Evolutionary conservation across 2,329 filamentous ascomycete genomes (phyloP).

Genomic region (Pseudogymnoascus sp.): DNA sequence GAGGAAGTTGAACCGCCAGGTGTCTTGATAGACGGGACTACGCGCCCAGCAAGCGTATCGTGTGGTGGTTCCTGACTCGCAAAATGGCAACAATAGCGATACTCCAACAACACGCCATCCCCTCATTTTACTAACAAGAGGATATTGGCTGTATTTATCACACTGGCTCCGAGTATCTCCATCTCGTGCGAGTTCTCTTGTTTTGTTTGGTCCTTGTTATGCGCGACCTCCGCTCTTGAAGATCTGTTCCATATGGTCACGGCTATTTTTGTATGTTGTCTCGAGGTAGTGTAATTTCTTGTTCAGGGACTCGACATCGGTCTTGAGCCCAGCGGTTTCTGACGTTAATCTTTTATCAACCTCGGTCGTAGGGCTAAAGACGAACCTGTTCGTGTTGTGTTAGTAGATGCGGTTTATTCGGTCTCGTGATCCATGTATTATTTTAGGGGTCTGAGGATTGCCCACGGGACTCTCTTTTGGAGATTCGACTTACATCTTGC

Average conservation of each 20-base stretch:
- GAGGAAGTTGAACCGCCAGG: neutral
- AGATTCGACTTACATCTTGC: slow-evolving; percentile 71
- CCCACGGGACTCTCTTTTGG: neutral
- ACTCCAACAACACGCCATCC: slow-evolving; percentile 1
- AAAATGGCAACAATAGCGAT: neutral
- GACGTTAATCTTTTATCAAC: slow-evolving; percentile 68
- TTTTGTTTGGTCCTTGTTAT: slow-evolving; percentile 16
- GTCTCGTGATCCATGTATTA: neutral
- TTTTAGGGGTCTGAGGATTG: neutral
- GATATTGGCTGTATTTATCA: neutral
- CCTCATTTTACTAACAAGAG: slow-evolving; percentile 5
- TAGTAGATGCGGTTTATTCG: neutral
- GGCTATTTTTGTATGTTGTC: slow-evolving; percentile 90
- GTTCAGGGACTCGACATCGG: slow-evolving; percentile 70
- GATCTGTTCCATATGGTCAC: slow-evolving; percentile 84
- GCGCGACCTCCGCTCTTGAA: slow-evolving; percentile 45
- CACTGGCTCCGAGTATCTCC: neutral
- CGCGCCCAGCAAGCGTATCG: neutral
- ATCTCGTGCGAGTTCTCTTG: neutral
- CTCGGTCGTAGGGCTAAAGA: slow-evolving; percentile 63
- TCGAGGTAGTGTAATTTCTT: slow-evolving; percentile 91
- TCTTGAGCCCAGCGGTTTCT: slow-evolving; percentile 67
- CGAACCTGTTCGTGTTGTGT: slow-evolving; percentile 58
- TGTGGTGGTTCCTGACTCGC: neutral
- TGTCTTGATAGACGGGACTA: neutral